Evolutionary conservation across 2,329 filamentous ascomycete genomes (phyloP).

Genomic region (Dothideomycetes sp.): DNA sequence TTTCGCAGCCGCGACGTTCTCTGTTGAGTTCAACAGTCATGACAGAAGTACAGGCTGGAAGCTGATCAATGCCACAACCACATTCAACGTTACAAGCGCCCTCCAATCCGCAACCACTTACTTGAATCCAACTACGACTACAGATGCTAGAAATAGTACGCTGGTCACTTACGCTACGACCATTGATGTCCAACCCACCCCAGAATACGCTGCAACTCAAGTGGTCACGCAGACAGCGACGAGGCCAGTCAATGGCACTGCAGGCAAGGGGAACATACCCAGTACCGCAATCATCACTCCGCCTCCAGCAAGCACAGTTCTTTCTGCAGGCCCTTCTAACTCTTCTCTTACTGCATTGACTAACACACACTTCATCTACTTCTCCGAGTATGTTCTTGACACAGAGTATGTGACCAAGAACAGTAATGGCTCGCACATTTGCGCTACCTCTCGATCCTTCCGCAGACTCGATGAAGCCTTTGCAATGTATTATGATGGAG

Average conservation of each 20-base stretch:
- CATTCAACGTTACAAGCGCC: constrained; percentile 26
- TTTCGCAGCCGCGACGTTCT: constrained; percentile 26
- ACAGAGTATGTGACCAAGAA: constrained; percentile 20
- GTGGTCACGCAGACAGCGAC: constrained; percentile 25
- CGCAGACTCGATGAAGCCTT: constrained; percentile 28
- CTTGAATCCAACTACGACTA: neutral
- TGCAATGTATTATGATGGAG: constrained; percentile 30
- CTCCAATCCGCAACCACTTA: constrained; percentile 21
- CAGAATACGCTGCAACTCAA: constrained; percentile 24
- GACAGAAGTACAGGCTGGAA: constrained; percentile 25
- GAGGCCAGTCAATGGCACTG: constrained; percentile 20
- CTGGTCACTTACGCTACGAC: constrained; percentile 17
- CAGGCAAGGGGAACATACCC: constrained; percentile 22
- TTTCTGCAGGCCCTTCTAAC: constrained; percentile 6
- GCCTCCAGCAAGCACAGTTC: constrained; percentile 18
- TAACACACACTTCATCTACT: constrained; percentile 34
- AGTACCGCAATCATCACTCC: constrained; percentile 21
- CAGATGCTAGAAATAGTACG: neutral
- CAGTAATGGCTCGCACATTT: constrained; percentile 23
- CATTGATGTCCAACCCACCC: constrained; percentile 16
- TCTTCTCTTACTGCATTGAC: constrained; percentile 16
- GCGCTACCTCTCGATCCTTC: constrained; percentile 26
- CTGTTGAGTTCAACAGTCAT: constrained; percentile 21
- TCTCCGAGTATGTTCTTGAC: constrained; percentile 36
- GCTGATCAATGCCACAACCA: constrained; percentile 22